Evolutionary conservation across 192 early-diverging fungal species (phyloP), one percentile per base, ranked within the genome.

Genomic region (Podila clonocystis): DNA sequence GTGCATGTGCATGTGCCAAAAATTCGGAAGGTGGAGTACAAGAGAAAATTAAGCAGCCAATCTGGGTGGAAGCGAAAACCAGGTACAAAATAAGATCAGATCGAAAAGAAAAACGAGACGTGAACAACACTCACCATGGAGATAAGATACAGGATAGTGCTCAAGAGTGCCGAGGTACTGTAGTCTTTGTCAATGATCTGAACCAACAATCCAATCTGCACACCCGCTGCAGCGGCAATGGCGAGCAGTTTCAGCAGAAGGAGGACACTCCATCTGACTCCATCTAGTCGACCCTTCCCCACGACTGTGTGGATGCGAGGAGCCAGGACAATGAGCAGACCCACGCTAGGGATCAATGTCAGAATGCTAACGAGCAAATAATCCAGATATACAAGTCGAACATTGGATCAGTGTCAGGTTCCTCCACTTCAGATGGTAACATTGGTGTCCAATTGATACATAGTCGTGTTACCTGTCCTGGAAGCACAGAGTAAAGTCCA

Each of bases 401-500:
- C 34, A 65, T 60, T 50, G 1, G 38, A 58, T 55, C 24, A 26
- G 24, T 61, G 11, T 48, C 15, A 45, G 41, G 24, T 30, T 3
- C 17, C 12, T 36, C 20, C 17, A 38, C 0, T 55, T 55, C 11
- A 26, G 3, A 17, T 26, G 24, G 50, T 22, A 1, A 2, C 19
- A 26, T 24, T 9, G 24, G 26, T 24, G 0, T 58, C n/a, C 22
- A 60, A 19, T 50, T 36, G 34, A 1, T 62, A 20, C 0, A 26
- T 24, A 17, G 5, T 45, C n/a, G 33, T 38, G 3, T 12, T 68
- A 80, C 76, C 76, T 73, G 45, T 80, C 66, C 33, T 80, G 76
- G 33, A 80, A 80, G 26, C 76, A 80, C 15, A 63, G 30, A 2
- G 76, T 68, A 58, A 80, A 80, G 41, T 80, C 76, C 76, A 80